Conservation (phyloP, 2,329 filamentous ascomycete genomes). For the Talaromyces sp. region DNA sequence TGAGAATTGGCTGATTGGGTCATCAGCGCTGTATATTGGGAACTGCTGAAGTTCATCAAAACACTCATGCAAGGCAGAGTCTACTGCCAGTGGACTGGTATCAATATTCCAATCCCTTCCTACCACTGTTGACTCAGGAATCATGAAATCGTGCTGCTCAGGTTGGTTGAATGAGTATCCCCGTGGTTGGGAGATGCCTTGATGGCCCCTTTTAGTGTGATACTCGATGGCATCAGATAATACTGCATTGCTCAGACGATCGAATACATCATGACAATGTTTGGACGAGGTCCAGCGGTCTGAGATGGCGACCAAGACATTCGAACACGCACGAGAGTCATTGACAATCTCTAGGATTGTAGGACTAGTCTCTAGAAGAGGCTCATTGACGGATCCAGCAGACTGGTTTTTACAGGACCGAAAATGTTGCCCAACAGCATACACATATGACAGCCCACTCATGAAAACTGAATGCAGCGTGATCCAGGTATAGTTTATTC, state of each 20-base stretch:
- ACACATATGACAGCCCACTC: slow-evolving; percentile 42
- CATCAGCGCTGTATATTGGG: slow-evolving; percentile 19
- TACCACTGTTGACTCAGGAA: too few species aligned
- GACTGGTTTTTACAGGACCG: slow-evolving; percentile 20
- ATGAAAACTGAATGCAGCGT: slow-evolving; percentile 47
- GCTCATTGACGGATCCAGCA: slow-evolving; percentile 4
- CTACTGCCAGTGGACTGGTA: slow-evolving; percentile 26
- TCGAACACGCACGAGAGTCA: slow-evolving; percentile 39
- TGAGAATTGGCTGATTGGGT: slow-evolving; percentile 25
- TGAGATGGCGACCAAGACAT: slow-evolving; percentile 40
- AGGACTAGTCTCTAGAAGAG: slow-evolving; percentile 27
- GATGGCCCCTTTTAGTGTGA: not conserved
- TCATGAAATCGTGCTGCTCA: too few species aligned
- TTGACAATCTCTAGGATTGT: slow-evolving; percentile 41
- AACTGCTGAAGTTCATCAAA: slow-evolving; percentile 28
- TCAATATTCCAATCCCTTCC: too few species aligned
- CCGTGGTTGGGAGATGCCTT: slow-evolving; percentile 7
- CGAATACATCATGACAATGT: slow-evolving; percentile 40
- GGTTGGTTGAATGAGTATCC: too few species aligned
- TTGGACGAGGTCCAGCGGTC: slow-evolving; percentile 38
- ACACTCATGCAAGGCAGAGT: slow-evolving; percentile 35
- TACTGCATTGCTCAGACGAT: slow-evolving; percentile 39
- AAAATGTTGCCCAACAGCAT: slow-evolving; percentile 38
- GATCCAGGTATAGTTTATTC: slow-evolving; percentile 33
- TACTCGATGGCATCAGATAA: slow-evolving; percentile 36